Base-by-base conservation (phyloP, 192 early-diverging fungal species). In the Podila verticillata region DNA sequence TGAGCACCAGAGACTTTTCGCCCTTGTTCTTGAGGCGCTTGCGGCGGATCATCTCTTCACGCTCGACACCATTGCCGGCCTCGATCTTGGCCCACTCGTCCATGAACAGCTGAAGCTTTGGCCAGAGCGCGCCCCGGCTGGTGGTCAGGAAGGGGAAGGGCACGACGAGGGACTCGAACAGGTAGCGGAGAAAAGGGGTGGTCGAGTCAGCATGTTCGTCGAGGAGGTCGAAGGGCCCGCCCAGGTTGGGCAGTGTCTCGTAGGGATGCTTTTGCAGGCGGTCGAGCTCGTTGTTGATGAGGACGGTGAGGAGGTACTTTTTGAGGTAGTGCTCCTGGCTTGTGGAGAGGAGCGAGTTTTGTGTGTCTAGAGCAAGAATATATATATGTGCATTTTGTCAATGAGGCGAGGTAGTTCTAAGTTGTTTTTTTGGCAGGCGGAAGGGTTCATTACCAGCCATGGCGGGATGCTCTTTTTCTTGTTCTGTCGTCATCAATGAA, bases 241-340 rank as follows among this genome's bases (percentile, higher is more conserved):
- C 82, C 0, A 66, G 57, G 56, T 62, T 85, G 30, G 49, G 70
- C 57, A 68, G 65, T 17, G 58, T 73, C 20, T 61, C 61, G 63
- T 34, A 65, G 26, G 20, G 81, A 36, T 54, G 70, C 28, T 57
- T 80, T 57, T 49, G 68, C n/a, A 87, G 61, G 12, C 29, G 62
- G 13, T 82, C 63, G 15, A 87, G 35, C 44, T 90, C 89, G 30
- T 71, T 72, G 6, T 85, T 66, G 28, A 90, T 75, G 66, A 88
- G 83, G 7, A 72, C 54, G 4, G 85, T 72, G 17, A 90, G 69
- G 32, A 90, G 74, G 31, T 87, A 85, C 44, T 83, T 75, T 48
- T 90, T 90, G 30, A 88, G 74, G 59, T 90, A 90, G 67, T 90
- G 89, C 2, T 73, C 78, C 69, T 90, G 82, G 64, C 75, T 78